phyloP scores from a whole-genome alignment of 2,329 filamentous ascomycete genomes.

The Ascochyta clinopodiicola region DNA sequence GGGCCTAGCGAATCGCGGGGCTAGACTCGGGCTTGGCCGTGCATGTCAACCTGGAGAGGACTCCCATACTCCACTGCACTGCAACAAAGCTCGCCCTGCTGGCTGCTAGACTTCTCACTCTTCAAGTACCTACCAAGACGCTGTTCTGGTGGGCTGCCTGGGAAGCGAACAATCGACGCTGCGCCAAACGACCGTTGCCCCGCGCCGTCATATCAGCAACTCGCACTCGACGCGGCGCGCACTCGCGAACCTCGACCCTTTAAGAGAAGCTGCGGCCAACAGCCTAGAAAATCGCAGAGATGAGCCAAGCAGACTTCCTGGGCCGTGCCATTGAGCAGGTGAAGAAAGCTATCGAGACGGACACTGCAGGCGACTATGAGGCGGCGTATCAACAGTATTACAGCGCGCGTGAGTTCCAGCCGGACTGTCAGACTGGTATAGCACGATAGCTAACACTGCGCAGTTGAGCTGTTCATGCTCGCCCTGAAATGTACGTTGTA shows the following conservation, averaged over 20 bases:
- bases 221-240: constrained; percentile 17
- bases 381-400: constrained; percentile 97
- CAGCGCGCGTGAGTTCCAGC: constrained; percentile 62
- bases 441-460: constrained; percentile 21
- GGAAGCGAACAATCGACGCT: background rate
- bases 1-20: constrained; percentile 32
- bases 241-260: constrained; percentile 2
- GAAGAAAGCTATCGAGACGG: constrained; percentile 95
- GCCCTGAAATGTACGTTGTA: constrained; percentile 78
- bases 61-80: constrained; percentile 6
- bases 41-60: constrained; percentile 4
- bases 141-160: background rate
- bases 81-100: background rate
- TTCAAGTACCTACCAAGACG: background rate
- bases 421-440: background rate
- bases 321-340: constrained; percentile 96
- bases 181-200: constrained; percentile 2
- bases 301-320: constrained; percentile 97
- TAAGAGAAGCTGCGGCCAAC: constrained; percentile 4
- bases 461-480: constrained; percentile 96
- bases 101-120: background rate
- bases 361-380: constrained; percentile 95
- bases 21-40: constrained; percentile 18
- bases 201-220: constrained; percentile 17
- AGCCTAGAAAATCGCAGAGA: constrained; percentile 53